Percentiles rank a stretch among this genome's conserved stretches.
These are phyloP conservation scores for Mycena vitilis DNA, from an alignment of 768 basidiomycete species.

Conservation along the genomic window DNA sequence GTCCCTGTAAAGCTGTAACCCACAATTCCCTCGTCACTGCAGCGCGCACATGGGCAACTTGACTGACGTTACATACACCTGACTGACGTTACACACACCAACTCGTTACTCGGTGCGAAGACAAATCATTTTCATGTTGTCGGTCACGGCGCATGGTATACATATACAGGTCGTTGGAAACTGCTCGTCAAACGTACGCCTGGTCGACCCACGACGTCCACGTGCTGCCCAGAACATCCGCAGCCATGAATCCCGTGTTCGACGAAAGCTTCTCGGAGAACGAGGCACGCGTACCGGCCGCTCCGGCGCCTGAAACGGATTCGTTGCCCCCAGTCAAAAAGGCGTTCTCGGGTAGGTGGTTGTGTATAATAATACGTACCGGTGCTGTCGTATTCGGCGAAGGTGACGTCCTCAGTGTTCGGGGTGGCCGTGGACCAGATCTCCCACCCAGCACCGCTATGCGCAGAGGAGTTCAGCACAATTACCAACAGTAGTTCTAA, in stretches of 20 bases:
- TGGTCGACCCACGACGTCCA: constrained; percentile 21
- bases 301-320: constrained; percentile 36
- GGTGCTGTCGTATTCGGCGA: constrained; percentile 39
- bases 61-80: no score
- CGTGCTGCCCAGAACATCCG: constrained; percentile 10
- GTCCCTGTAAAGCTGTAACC: no score
- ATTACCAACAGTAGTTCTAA: no score
- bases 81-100: no score
- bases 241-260: constrained; percentile 17
- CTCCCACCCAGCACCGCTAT: constrained; percentile 42
- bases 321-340: no score
- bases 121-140: no score
- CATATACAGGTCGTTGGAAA: no score
- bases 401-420: constrained; percentile 40
- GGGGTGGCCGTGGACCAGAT: constrained; percentile 40
- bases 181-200: constrained; percentile 12
- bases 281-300: constrained; percentile 38
- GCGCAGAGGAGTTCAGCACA: no score
- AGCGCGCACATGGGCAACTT: no score
- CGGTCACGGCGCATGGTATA: no score
- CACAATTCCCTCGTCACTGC: no score
- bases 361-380: constrained; percentile 26
- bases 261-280: constrained; percentile 39
- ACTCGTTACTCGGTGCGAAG: no score
- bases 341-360: neutral